Evolutionary conservation across 768 basidiomycete species (phyloP).

Genomic region (Tricholoma hemisulphureum): DNA sequence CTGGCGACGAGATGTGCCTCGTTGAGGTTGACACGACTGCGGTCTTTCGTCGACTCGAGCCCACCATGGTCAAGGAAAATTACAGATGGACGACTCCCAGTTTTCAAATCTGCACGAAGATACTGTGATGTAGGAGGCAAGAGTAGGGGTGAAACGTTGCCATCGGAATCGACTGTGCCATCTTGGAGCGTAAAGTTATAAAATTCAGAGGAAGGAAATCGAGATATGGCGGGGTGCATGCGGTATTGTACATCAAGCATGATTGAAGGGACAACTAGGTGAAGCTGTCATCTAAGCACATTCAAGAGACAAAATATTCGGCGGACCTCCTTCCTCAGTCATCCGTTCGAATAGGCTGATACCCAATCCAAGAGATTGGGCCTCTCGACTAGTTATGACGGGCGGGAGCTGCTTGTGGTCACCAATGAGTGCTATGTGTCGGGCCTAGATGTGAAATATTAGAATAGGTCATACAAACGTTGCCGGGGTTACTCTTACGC

Average conservation of each 20-base stretch:
- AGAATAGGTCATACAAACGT: slow-evolving; percentile 6
- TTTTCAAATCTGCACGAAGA: slow-evolving; percentile 36
- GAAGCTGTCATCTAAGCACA: slow-evolving; percentile 4
- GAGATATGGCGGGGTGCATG: slow-evolving; percentile 90
- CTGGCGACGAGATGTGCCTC: slow-evolving; percentile 79
- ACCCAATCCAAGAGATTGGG: slow-evolving; percentile 68
- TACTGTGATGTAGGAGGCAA: slow-evolving; percentile 62
- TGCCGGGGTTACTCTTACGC: slow-evolving; percentile 52
- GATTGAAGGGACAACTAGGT: slow-evolving; percentile 75
- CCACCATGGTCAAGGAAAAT: slow-evolving; percentile 82
- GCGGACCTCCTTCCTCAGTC: slow-evolving; percentile 77
- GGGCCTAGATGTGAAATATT: slow-evolving; percentile 47
- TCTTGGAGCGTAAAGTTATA: slow-evolving; percentile 70
- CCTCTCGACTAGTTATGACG: slow-evolving; percentile 76
- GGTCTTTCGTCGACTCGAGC: slow-evolving; percentile 62
- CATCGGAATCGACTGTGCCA: slow-evolving; percentile 63
- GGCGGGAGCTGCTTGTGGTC: slow-evolving; percentile 96
- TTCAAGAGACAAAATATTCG: neutral
- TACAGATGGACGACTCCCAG: slow-evolving; percentile 54
- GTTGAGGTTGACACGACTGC: slow-evolving; percentile 72
- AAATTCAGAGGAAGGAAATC: slow-evolving; percentile 83
- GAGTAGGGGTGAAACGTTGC: slow-evolving; percentile 50
- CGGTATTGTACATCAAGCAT: slow-evolving; percentile 96
- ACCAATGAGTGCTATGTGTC: slow-evolving; percentile 87
- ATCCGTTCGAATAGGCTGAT: slow-evolving; percentile 87